phyloP scores from a whole-genome alignment of 306 rosid species.

The Medicago ruthenica region DNA sequence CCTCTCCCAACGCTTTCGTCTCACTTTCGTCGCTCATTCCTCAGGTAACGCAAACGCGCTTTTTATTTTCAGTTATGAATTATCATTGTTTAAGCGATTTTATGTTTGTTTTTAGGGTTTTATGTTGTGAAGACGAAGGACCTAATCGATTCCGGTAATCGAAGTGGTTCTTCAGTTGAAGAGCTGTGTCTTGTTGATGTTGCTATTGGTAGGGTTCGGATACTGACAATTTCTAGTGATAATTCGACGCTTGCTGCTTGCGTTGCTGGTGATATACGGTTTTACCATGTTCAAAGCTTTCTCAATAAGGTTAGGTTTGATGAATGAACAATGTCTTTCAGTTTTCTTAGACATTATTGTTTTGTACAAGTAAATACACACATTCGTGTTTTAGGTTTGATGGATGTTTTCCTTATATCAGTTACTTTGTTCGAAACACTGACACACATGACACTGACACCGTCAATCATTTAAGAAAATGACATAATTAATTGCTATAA shows the following conservation, averaged over 20 bases:
- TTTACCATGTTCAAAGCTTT: conserved; percentile 61
- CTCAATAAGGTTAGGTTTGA: conserved; percentile 70
- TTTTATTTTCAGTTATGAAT: not conserved
- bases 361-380: not conserved
- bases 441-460: no score
- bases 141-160: conserved; percentile 66
- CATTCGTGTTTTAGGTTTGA: not conserved
- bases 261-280: conserved; percentile 48
- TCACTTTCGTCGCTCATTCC: conserved; percentile 70
- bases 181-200: conserved; percentile 68
- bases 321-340: not conserved
- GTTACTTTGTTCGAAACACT: no score
- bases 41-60: conserved; percentile 44
- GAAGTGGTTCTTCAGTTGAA: conserved; percentile 59
- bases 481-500: no score
- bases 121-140: conserved; percentile 71
- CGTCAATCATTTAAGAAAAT: no score
- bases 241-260: conserved; percentile 67
- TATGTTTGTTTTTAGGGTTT: conserved; percentile 57
- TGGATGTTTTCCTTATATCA: no score
- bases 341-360: not conserved
- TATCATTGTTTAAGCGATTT: not conserved
- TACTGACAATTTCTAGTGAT: conserved; percentile 72
- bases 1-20: conserved; percentile 71
- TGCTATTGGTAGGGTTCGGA: conserved; percentile 62